phyloP scores from a whole-genome alignment of 768 basidiomycete species.

The Suillus subaureus region DNA sequence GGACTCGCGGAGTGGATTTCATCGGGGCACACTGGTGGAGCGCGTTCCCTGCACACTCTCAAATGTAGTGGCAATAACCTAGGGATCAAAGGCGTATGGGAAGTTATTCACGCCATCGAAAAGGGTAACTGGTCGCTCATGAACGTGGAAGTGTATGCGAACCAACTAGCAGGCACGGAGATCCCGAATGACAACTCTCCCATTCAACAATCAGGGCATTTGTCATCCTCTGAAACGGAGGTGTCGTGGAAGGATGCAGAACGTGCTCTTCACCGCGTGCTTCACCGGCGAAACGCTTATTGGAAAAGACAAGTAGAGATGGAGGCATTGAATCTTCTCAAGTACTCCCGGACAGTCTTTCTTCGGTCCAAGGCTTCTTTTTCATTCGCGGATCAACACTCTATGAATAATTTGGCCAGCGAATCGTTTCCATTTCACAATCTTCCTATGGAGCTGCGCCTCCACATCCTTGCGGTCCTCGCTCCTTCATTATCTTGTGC shows the following conservation, averaged over 20 bases:
- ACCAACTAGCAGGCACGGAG: conserved; percentile 32
- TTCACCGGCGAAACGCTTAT: conserved; percentile 48
- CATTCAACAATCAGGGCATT: conserved; percentile 16
- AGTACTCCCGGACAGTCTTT: conserved; percentile 50
- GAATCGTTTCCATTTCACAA: conserved; percentile 38
- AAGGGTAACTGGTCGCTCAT: conserved; percentile 51
- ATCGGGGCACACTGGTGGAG: conserved; percentile 15
- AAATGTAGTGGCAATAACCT: conserved; percentile 62
- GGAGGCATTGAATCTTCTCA: conserved; percentile 54
- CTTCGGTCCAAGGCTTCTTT: conserved; percentile 30
- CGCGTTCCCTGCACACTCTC: conserved; percentile 48
- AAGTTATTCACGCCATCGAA: conserved; percentile 51
- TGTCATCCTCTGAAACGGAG: conserved; percentile 21
- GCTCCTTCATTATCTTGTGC: conserved; percentile 57
- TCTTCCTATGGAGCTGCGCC: conserved; percentile 61
- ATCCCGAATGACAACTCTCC: conserved; percentile 13
- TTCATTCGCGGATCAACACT: conserved; percentile 16
- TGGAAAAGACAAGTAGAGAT: conserved; percentile 46
- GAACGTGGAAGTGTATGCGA: conserved; percentile 52
- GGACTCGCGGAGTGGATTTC: conserved; percentile 52
- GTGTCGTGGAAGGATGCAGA: conserved; percentile 38
- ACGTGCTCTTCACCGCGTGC: conserved; percentile 36
- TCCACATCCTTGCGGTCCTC: conserved; percentile 56
- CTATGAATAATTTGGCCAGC: conserved; percentile 18
- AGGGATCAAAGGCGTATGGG: conserved; percentile 46